Base-by-base conservation (phyloP, 1,139 yeast genomes). In the Debaryomycetaceae sp. region DNA sequence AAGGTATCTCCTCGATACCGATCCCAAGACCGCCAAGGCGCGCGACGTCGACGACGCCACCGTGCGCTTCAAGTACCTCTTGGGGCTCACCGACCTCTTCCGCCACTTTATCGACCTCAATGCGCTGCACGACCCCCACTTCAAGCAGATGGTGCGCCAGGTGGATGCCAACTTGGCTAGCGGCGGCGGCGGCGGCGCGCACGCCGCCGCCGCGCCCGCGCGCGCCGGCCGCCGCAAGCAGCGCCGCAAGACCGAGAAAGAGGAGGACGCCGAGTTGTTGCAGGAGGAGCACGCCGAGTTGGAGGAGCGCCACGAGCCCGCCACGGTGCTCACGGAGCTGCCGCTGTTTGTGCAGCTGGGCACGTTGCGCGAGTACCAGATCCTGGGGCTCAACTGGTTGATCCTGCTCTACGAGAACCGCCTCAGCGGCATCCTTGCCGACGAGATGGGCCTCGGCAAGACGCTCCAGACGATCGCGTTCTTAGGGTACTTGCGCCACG, bases 361-460 rank as follows among this genome's bases (percentile, higher is more conserved):
- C 12, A 56, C 56, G 33, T 53, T 83, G 37, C 69, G 93, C 48
- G 81, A 83, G n/a, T 83, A 89, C 56, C 97, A 89, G 58, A 73
- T 89, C 37, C 95, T 84, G 53, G 97, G 97, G 34, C 69, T 89
- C 42, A 89, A 89, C 59, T 89, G 97, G 97, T 63, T 89, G 48
- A 77, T 88, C 15, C 75, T 88, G 1, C 61, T 89, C 35, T 81
- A 83, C 49, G 93, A 84, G 44, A 86, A 89, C 58, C 78, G 82
- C 46, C 70, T 89, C 34, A 79, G 93, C 1, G 97, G 97, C 29
- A 89, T 91, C 30, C 68, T 91, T 37, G 98, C 98, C 7, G 98
- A 91, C 58, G 98, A 91, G 57, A 91, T 91, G 98, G 98, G 98
- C 2, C 70, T 91, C 36, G 98, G 98, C 38, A 91, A 91, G 53